Conservation (phyloP, 768 basidiomycete genomes). For the Sarcomyxa edulis region DNA sequence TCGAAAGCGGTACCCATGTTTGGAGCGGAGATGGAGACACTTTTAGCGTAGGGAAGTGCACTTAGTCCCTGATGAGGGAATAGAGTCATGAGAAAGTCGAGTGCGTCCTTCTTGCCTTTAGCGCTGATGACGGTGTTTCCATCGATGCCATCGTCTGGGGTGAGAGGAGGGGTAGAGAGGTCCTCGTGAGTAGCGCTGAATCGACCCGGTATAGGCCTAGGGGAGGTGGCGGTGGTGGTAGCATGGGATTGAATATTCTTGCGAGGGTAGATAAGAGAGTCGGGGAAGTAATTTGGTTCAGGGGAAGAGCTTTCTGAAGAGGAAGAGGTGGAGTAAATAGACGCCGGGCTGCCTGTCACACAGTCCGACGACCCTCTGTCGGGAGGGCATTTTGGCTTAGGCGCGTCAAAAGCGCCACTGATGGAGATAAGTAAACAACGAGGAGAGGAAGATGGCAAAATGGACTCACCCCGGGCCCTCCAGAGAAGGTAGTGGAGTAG, state of each 20-base stretch:
- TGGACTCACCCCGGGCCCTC: constrained; percentile 76
- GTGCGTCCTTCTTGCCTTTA: constrained; percentile 54
- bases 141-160: constrained; percentile 59
- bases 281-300: constrained; percentile 10
- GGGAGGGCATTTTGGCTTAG: constrained; percentile 90
- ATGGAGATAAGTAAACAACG: constrained; percentile 7
- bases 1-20: constrained; percentile 68
- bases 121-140: constrained; percentile 28
- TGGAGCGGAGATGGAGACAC: constrained; percentile 67
- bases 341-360: constrained; percentile 92
- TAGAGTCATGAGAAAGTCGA: constrained; percentile 73
- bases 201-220: constrained; percentile 39
- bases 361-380: constrained; percentile 91
- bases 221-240: constrained; percentile 23
- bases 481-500: constrained; percentile 91
- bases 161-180: constrained; percentile 70
- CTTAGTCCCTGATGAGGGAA: constrained; percentile 70
- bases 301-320: constrained; percentile 13
- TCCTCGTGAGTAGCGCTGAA: constrained; percentile 31
- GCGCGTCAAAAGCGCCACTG: constrained; percentile 96
- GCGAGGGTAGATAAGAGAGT: constrained; percentile 8
- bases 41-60: constrained; percentile 68
- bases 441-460: not conserved
- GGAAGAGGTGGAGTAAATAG: constrained; percentile 40
- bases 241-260: constrained; percentile 20